Evolutionary conservation across 177 flowering plant species (phyloP), one percentile per base, ranked within the genome.

Genomic region (Vitis hybrid): DNA sequence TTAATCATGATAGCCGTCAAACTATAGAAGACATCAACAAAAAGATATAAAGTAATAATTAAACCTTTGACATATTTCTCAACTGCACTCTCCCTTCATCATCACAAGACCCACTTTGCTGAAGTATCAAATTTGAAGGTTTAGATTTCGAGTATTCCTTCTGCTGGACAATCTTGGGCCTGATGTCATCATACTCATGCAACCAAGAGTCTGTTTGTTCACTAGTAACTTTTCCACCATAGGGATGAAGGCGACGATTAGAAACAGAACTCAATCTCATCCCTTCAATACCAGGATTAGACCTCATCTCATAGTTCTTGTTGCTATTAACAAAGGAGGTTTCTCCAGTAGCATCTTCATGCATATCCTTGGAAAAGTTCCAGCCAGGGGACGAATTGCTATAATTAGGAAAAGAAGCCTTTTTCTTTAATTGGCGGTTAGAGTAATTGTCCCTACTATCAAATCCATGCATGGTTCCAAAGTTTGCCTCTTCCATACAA

Each of bases 51-150:
- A 24, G 38, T 20, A 24, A 67, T 49, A 22, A 55, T 6, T 44
- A 62, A 24, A 89, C 90, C 93, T 88, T 85, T 31, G 64, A 44
- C 52, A 76, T 73, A 75, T 69, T 68, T 52, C 77, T 74, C 67
- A 75, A 63, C 57, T 53, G 71, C 59, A 57, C 79, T 71, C 79
- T 80, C 31, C 81, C 89, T 65, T 65, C 80, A 22, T 62, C 65
- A 80, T 62, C 79, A 62, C 70, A 67, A 72, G 74, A 63, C 12
- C 74, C 79, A 53, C 44, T 66, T 2, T 28, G 62, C 70, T 62
- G 71, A 67, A 57, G 65, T 19, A 66, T 38, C 47, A 73, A 64
- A 74, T 72, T 72, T 33, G 89, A 71, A 59, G 82, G 75, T 66
- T 61, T 78, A 54, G 78, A 59, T 64, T 76, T 84, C 19, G 71